phyloP scores from a whole-genome alignment of 108 stramenopile species.

The Skeletonema tropicum region DNA sequence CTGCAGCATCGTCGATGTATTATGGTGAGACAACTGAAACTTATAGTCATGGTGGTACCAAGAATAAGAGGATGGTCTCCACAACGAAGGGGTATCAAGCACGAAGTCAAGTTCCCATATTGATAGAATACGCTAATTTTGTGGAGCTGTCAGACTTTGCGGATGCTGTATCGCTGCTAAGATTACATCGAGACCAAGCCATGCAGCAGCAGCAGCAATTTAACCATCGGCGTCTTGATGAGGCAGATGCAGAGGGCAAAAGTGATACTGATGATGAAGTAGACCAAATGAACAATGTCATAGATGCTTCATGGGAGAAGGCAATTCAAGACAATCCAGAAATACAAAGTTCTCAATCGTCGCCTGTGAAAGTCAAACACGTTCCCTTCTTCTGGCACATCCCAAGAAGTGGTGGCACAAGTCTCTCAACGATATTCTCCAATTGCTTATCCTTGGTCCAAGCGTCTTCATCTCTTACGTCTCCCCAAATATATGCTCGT shows the following conservation, averaged over 20 bases:
- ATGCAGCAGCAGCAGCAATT: conserved; percentile 9
- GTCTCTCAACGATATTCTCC: conserved; percentile 21
- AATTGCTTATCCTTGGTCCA: conserved; percentile 28
- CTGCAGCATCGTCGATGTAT: not conserved
- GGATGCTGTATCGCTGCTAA: conserved; percentile 24
- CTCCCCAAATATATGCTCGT: conserved; percentile 22
- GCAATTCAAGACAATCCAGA: conserved; percentile 16
- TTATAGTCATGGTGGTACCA: not conserved
- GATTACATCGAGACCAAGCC: conserved; percentile 17
- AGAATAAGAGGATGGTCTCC: not conserved
- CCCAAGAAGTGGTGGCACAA: conserved; percentile 31
- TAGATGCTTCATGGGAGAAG: conserved; percentile 26
- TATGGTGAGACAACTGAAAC: not conserved
- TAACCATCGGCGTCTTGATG: conserved; percentile 7
- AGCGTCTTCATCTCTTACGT: conserved; percentile 36
- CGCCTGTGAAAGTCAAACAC: conserved; percentile 9
- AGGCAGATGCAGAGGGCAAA: not conserved
- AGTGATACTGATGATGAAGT: conserved; percentile 23
- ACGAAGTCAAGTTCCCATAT: conserved; percentile 32
- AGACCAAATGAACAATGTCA: conserved; percentile 31
- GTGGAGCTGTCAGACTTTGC: conserved; percentile 42
- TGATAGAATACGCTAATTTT: conserved; percentile 38
- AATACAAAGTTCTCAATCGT: not conserved
- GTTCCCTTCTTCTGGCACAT: conserved; percentile 47
- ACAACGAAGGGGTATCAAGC: conserved; percentile 30